Percentiles rank a stretch among this genome's conserved stretches.
phyloP scores from a whole-genome alignment of 208 protist genomes.

The Angomonas ambiguus region DNA sequence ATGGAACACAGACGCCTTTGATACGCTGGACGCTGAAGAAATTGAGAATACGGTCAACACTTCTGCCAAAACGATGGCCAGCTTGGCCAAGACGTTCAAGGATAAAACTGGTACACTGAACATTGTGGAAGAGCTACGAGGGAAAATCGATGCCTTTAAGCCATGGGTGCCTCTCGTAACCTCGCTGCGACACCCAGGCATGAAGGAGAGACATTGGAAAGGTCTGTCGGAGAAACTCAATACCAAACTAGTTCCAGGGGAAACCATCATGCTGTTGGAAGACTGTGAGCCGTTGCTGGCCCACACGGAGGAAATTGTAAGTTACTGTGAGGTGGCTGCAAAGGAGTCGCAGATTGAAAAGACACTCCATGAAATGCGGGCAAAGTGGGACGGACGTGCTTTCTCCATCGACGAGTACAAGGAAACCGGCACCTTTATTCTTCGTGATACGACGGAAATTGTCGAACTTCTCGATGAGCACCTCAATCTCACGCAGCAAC shows the following conservation, averaged over 20 bases:
- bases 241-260: conserved; percentile 84
- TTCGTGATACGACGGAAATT: conserved; percentile 91
- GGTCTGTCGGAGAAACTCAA: conserved; percentile 84
- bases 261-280: conserved; percentile 81
- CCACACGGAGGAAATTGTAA: conserved; percentile 87
- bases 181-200: conserved; percentile 94
- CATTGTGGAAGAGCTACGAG: conserved; percentile 87
- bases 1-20: conserved; percentile 94
- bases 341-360: conserved; percentile 97
- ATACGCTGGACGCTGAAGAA: conserved; percentile 90
- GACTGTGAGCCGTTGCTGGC: conserved; percentile 82
- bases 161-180: conserved; percentile 93
- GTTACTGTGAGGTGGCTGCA: conserved; percentile 93
- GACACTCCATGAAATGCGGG: conserved; percentile 94
- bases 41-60: conserved; percentile 87
- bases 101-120: conserved; percentile 85
- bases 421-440: conserved; percentile 91
- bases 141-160: conserved; percentile 92
- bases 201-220: conserved; percentile 96
- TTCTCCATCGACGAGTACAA: conserved; percentile 93
- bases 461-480: conserved; percentile 95
- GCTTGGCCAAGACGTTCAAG: conserved; percentile 90
- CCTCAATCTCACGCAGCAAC: conserved; percentile 94
- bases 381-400: conserved; percentile 90
- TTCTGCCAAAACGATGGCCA: conserved; percentile 89